Evolutionary conservation across 768 basidiomycete species (phyloP), one percentile per base, ranked within the genome.

Genomic region (Fomitopsis pulvina): DNA sequence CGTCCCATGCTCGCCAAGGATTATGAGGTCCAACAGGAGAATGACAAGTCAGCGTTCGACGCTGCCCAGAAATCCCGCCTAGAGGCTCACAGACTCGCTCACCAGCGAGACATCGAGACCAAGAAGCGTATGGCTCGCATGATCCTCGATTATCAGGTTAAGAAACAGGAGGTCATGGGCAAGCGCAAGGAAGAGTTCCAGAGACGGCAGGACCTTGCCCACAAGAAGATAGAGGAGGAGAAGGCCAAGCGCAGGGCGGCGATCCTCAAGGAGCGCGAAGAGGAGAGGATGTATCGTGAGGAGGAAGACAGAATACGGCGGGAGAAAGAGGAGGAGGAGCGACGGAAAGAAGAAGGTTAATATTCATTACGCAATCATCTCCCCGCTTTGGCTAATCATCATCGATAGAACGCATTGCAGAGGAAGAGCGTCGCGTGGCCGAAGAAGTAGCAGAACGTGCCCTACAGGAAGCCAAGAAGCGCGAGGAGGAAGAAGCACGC

Each of bases 1-100:
- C 78, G 83, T 5, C 87, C 93, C 0, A 74, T 98, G 2, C 77
- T 97, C 39, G 79, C 76, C 1, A 72, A 87, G 57, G 96, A 97
- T 66, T 97, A 97, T 63, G 83, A 85, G 27, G 66, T 71, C 2
- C 95, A 99, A 64, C 92, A 96, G 65, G 76, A 76, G 32, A 72
- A 73, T 29, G 94, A 98, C 68, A 78, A 76, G 14, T 68, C 74
- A 32, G 82, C 80, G 1, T 90, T 89, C 65, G 79, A 87, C 40
- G 61, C 68, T 1, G 68, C 81, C 14, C 83, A 85, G 54, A 71
- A 70, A 37, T 65, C 77, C 0, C 80, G 82, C 26, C 62, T 79
- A 21, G 82, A 87, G 50, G 67, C 71, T 4, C 70, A 83, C 2
- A 73, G 71, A 46, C 60, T 69, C 9, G 70, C 76, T 21, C 89